Evolutionary conservation across 108 stramenopile species (phyloP).

Genomic region (Cyclotella atomus): DNA sequence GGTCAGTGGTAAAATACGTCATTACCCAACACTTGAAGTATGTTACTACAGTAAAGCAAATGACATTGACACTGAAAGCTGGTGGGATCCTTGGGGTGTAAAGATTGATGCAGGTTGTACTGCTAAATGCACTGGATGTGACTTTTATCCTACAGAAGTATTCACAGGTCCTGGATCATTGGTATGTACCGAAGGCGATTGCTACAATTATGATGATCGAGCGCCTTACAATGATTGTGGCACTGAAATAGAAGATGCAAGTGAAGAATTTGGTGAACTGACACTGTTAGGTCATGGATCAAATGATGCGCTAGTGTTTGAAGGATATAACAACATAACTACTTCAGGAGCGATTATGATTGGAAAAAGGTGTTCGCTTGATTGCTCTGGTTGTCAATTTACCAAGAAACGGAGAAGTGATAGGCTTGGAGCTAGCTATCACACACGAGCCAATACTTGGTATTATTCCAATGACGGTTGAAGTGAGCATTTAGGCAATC

Average conservation of each 20-base stretch:
- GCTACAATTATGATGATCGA: conserved; percentile 6
- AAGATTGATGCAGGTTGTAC: conserved; percentile 7
- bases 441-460: neutral
- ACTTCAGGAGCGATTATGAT: neutral
- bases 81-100: conserved; percentile 11
- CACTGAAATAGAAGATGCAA: conserved; percentile 6
- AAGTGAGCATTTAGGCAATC: neutral
- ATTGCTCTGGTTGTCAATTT: too few relatives aligned
- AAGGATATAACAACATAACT: neutral
- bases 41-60: conserved; percentile 11
- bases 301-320: neutral
- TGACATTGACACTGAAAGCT: neutral
- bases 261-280: conserved; percentile 10
- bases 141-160: conserved; percentile 7
- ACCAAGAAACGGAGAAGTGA: too few relatives aligned
- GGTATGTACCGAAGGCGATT: conserved; percentile 1
- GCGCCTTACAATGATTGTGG: neutral
- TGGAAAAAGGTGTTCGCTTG: neutral
- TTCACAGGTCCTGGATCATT: conserved; percentile 8
- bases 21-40: neutral
- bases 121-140: conserved; percentile 4
- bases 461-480: neutral
- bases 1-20: neutral
- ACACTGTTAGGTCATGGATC: neutral
- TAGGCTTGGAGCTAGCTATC: too few relatives aligned